Percentiles rank a stretch among this genome's conserved stretches.
Conservation (phyloP, 495 filamentous ascomycete genomes). For the Astrothelium macrocarpum region DNA sequence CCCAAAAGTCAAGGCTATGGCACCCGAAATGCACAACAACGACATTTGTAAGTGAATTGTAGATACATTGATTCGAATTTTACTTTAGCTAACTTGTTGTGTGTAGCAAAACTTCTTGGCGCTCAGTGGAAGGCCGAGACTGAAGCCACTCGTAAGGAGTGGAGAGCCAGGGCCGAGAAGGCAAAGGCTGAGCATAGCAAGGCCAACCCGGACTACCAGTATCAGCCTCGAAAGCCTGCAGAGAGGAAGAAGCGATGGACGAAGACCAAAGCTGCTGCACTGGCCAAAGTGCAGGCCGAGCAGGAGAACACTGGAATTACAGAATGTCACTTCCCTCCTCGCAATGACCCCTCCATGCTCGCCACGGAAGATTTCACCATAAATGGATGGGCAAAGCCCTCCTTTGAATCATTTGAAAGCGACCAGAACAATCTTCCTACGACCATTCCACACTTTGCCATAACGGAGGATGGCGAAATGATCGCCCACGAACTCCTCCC, state of each 20-base stretch:
- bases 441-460: neutral
- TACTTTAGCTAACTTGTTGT: neutral
- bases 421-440: neutral
- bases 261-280: constrained; percentile 20
- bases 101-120: neutral
- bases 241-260: constrained; percentile 38
- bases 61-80: neutral
- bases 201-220: constrained; percentile 40
- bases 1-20: constrained; percentile 26
- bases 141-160: constrained; percentile 1
- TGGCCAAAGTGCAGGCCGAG: constrained; percentile 9
- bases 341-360: constrained; percentile 2
- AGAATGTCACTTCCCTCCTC: neutral
- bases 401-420: neutral
- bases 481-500: neutral
- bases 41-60: constrained; percentile 38
- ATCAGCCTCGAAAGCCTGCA: constrained; percentile 40
- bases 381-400: neutral
- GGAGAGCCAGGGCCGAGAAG: constrained; percentile 11
- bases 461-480: neutral
- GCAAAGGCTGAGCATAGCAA: constrained; percentile 1
- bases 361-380: constrained; percentile 3
- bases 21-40: constrained; percentile 37
- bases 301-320: constrained; percentile 2
- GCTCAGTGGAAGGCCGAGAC: constrained; percentile 1